Percentiles rank a stretch among this genome's conserved stretches.
phyloP scores from a whole-genome alignment of 441 rosid species.

The Aleurites moluccanus region DNA sequence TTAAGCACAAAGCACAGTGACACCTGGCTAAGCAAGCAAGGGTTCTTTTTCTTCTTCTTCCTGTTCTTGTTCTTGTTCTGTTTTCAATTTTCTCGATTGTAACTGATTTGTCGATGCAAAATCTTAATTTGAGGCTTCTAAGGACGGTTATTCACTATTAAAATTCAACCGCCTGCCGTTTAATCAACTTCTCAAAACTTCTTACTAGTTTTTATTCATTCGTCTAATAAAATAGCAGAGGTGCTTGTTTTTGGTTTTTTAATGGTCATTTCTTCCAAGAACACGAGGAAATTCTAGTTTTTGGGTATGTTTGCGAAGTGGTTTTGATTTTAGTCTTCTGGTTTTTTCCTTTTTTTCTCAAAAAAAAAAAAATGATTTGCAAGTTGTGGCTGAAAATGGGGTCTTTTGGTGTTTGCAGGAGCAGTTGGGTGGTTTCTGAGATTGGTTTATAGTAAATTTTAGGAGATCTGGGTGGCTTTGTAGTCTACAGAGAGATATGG shows the following conservation, averaged over 20 bases:
- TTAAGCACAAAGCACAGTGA: slow-evolving; percentile 1
- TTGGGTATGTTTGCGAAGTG: slow-evolving; percentile 18
- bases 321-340: slow-evolving; percentile 13
- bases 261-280: slow-evolving; percentile 12
- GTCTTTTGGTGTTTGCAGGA: slow-evolving; percentile 22
- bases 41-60: not conserved
- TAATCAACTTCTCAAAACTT: not conserved
- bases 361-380: not conserved
- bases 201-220: not conserved
- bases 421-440: slow-evolving; percentile 13
- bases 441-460: slow-evolving; percentile 29
- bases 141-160: slow-evolving; percentile 15
- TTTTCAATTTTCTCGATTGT: not conserved
- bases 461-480: slow-evolving; percentile 31
- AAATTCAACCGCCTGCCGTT: slow-evolving; percentile 2
- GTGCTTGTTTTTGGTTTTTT: not conserved
- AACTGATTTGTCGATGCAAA: not conserved
- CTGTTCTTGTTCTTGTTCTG: not conserved
- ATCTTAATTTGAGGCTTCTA: not conserved
- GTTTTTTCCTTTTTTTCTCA: not conserved
- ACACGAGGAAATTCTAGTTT: not conserved
- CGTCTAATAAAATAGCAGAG: not conserved
- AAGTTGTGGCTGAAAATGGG: slow-evolving; percentile 8
- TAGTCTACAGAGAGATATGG: slow-evolving; percentile 42
- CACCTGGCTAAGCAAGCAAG: not conserved